Conservation (phyloP, 257 asterid species). For the Plantago ovata region DNA sequence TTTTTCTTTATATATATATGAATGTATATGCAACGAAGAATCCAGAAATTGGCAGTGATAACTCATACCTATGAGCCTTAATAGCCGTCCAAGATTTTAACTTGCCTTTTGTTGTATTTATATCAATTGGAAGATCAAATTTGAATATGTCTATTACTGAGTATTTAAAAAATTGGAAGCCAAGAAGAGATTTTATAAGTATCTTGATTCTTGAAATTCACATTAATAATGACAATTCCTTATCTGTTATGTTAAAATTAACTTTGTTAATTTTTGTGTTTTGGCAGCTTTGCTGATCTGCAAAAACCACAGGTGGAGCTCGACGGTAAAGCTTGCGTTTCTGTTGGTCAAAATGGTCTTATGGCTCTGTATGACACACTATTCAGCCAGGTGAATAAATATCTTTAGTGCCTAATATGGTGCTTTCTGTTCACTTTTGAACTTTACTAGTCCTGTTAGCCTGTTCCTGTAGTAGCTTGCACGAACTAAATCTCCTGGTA, state of each 20-base stretch:
- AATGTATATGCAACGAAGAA: no score
- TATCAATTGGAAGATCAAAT: background rate
- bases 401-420: background rate
- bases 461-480: background rate
- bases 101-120: background rate
- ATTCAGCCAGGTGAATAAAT: constrained; percentile 77
- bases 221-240: background rate
- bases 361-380: constrained; percentile 92
- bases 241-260: background rate
- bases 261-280: constrained; percentile 1
- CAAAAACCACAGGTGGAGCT: constrained; percentile 97
- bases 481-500: background rate
- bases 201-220: background rate
- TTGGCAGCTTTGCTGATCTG: constrained; percentile 87
- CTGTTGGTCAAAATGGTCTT: constrained; percentile 97
- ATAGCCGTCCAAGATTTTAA: background rate
- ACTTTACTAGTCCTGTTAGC: constrained; percentile 4
- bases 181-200: background rate
- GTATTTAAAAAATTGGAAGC: no score
- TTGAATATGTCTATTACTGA: no score
- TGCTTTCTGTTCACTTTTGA: background rate
- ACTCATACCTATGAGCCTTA: no score
- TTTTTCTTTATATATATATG: no score
- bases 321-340: constrained; percentile 98
- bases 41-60: no score